Base-by-base conservation (phyloP, 139 green algal genomes). In the Pycnococcus provasolii region DNA sequence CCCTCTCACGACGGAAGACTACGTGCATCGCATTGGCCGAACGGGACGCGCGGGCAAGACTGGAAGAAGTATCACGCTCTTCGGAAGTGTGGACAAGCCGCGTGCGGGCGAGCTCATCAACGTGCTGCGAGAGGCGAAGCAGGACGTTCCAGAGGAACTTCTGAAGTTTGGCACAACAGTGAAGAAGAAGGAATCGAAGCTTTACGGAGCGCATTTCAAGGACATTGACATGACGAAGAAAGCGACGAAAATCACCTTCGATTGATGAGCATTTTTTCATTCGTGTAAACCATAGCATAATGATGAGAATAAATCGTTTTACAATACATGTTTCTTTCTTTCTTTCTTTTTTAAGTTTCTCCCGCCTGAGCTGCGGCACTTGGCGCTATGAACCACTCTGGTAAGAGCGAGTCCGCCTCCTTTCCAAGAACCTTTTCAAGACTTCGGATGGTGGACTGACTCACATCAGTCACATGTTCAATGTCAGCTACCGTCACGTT, bases 21-120 rank as follows among this genome's bases (percentile, higher is more conserved):
- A 99, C 67, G 90, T 97, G 57, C 92, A 98, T 73, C 79, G 92
- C 58, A 97, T 97, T 65, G 90, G 91, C 0, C 77, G 92, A 46
- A 97, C 92, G 7, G 92, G 92, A 1, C 79, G 92, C 3, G 91
- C 91, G 1, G 92, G 92, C 53, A 94, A 94, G 71, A 94, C 81
- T 47, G 91, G 89, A 47, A 46, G 81, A 0, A 81, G 90, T 15
- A 79, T 91, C 74, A 96, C 90, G 1, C 89, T 97, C 53, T 97
- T 97, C 81, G 77, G 68, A 2, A 3, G 11, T 8, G 51, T 71
- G 11, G 77, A 83, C 54, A 79, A 74, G 81, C 64, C 86, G 39
- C 79, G 88, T 0, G 84, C 89, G 4, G 90, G 90, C 2, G 91
- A 97, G 88, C 81, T 97, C 15, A 90, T 95, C 72, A 96, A 96